phyloP scores from a whole-genome alignment of 2,329 filamentous ascomycete species.

The Penicillium sp. region DNA sequence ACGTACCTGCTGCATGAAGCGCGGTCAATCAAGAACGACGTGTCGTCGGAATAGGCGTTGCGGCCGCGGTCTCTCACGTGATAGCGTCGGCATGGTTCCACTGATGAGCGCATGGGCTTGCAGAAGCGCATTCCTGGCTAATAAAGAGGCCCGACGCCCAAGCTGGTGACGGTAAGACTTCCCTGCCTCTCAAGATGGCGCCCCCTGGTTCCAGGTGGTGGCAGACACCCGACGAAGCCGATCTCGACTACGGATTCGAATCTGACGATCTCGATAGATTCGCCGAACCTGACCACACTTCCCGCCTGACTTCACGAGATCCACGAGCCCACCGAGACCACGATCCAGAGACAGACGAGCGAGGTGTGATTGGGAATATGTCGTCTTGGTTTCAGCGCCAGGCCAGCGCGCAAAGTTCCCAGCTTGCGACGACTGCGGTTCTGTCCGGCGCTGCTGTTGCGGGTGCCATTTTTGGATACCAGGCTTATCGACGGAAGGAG shows the following conservation, averaged over 20 bases:
- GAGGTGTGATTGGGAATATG: conserved; percentile 32
- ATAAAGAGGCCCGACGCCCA: conserved; percentile 12
- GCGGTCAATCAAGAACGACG: conserved; percentile 3
- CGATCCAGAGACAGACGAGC: conserved; percentile 1
- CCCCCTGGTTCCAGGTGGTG: conserved; percentile 17
- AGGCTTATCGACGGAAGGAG: conserved; percentile 55
- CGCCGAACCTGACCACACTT: conserved; percentile 13
- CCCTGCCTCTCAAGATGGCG: conserved; percentile 9
- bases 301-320: conserved; percentile 5
- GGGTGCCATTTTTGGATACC: conserved; percentile 56
- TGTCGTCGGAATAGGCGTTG: conserved; percentile 10
- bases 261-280: conserved; percentile 27
- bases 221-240: conserved; percentile 18
- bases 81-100: conserved; percentile 18
- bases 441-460: conserved; percentile 45
- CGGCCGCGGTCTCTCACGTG: conserved; percentile 18
- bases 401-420: conserved; percentile 40
- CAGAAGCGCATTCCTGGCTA: conserved; percentile 12
- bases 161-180: conserved; percentile 12
- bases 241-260: conserved; percentile 28
- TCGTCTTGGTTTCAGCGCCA: conserved; percentile 47
- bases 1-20: conserved; percentile 9
- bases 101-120: conserved; percentile 22
- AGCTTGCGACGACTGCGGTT: conserved; percentile 45
- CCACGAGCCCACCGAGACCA: conserved; percentile 1